Conservation (phyloP, 2,329 filamentous ascomycete species). For the Corynespora cassiicola region DNA sequence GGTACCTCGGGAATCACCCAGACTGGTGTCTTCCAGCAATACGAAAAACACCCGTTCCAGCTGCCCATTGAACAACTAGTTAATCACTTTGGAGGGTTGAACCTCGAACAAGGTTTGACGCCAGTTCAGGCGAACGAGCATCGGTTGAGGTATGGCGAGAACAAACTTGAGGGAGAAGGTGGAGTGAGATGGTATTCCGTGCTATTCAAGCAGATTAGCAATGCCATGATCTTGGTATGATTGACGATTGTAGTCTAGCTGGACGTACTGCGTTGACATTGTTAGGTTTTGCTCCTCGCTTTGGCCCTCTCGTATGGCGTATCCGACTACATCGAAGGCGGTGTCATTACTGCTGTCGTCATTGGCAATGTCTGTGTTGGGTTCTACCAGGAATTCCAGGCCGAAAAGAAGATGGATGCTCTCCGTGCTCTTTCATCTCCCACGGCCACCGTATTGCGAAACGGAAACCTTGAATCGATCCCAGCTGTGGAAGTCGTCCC, state of each 20-base stretch:
- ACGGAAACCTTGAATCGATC: constrained; percentile 57
- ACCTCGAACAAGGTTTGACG: constrained; percentile 21
- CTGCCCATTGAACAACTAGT: constrained; percentile 14
- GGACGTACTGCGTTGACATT: not conserved
- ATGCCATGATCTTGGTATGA: constrained; percentile 45
- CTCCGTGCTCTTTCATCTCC: constrained; percentile 47
- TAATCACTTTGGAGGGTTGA: constrained; percentile 10
- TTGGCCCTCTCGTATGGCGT: constrained; percentile 51
- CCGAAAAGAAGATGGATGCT: constrained; percentile 53
- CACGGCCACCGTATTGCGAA: constrained; percentile 52
- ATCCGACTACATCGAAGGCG: constrained; percentile 48
- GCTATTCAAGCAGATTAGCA: constrained; percentile 44
- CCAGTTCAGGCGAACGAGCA: constrained; percentile 12
- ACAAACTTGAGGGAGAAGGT: constrained; percentile 23
- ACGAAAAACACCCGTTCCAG: constrained; percentile 24
- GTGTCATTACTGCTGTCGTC: constrained; percentile 49
- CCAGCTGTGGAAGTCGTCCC: constrained; percentile 64
- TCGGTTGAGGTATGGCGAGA: constrained; percentile 22
- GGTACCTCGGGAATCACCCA: constrained; percentile 18
- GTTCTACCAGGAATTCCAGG: constrained; percentile 49
- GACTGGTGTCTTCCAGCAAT: constrained; percentile 11
- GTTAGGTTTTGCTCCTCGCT: constrained; percentile 45
- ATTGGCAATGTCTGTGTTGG: constrained; percentile 48
- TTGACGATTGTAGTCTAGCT: not conserved
- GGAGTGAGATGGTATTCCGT: constrained; percentile 24